phyloP scores from a whole-genome alignment of 2,329 filamentous ascomycete genomes.

The Botrytis aclada region DNA sequence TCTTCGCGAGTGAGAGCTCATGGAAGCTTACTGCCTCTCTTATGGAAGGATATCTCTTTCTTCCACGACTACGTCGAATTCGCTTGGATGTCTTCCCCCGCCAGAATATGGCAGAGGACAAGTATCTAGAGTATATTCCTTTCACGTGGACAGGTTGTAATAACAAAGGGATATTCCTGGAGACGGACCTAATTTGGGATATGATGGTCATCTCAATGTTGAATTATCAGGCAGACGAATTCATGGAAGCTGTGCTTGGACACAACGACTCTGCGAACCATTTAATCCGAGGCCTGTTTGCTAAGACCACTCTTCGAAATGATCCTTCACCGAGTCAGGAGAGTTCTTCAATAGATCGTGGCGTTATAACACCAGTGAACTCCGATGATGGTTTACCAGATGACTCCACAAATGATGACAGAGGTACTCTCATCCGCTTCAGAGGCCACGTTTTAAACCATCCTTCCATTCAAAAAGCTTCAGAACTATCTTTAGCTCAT shows the following conservation, averaged over 20 bases:
- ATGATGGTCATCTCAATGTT: slow-evolving; percentile 9
- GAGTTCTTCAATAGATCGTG: not conserved
- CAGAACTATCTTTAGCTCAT: not conserved
- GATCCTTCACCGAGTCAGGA: not conserved
- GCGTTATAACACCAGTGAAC: not conserved
- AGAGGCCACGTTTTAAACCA: not conserved
- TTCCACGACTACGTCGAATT: not conserved
- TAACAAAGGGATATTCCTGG: not conserved
- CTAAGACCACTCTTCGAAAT: not conserved
- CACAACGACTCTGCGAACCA: not conserved
- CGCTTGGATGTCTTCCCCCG: not conserved
- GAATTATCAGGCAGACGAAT: slow-evolving; percentile 9
- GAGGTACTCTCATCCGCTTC: not conserved
- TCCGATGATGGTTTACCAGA: not conserved
- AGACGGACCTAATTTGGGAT: not conserved
- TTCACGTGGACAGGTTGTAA: slow-evolving; percentile 8
- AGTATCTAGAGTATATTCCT: slow-evolving; percentile 12
- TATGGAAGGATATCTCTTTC: not conserved
- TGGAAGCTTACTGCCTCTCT: not conserved
- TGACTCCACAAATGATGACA: not conserved
- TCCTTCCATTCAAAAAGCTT: not conserved
- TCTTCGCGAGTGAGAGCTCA: not conserved
- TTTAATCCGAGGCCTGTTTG: not conserved
- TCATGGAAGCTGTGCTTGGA: not conserved
- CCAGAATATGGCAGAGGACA: not conserved